Conservation (phyloP, 108 stramenopile species). For the Conticribra guillardii region DNA sequence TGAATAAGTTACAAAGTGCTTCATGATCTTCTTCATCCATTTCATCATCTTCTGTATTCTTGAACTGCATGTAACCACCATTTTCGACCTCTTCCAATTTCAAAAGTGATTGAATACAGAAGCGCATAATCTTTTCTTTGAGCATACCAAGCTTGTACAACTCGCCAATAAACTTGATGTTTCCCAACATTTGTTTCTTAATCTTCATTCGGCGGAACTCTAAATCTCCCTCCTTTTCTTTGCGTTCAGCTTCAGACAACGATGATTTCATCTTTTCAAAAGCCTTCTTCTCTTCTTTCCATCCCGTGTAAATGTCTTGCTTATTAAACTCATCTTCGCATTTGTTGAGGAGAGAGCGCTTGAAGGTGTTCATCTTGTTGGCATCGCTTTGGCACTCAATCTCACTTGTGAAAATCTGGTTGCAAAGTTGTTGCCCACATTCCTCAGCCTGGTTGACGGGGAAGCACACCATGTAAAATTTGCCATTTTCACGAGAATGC, state of each 20-base stretch:
- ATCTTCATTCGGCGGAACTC: conserved; percentile 87
- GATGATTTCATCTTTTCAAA: conserved; percentile 69
- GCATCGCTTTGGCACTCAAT: conserved; percentile 72
- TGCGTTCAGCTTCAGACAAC: conserved; percentile 67
- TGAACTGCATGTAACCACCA: conserved; percentile 31
- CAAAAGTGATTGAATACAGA: conserved; percentile 83
- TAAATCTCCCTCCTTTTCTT: conserved; percentile 75
- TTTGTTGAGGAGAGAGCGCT: conserved; percentile 84
- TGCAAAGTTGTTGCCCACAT: conserved; percentile 80
- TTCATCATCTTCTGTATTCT: conserved; percentile 58
- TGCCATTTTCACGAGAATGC: conserved; percentile 50
- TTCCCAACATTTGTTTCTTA: conserved; percentile 96
- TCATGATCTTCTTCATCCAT: conserved; percentile 94
- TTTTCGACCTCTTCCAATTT: conserved; percentile 73
- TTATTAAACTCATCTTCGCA: conserved; percentile 92
- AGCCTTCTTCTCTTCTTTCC: conserved; percentile 80
- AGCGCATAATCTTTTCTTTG: conserved; percentile 93
- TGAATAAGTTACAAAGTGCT: conserved; percentile 84
- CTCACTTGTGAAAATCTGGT: conserved; percentile 71
- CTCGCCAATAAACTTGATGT: conserved; percentile 97
- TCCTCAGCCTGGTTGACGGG: conserved; percentile 68
- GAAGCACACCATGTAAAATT: conserved; percentile 84
- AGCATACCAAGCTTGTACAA: conserved; percentile 94
- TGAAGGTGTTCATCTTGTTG: conserved; percentile 85
- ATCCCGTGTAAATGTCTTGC: conserved; percentile 82